These are phyloP conservation scores for Echinosophora koreensis DNA, from an alignment of 306 rosid species.

Conservation along the genomic window DNA sequence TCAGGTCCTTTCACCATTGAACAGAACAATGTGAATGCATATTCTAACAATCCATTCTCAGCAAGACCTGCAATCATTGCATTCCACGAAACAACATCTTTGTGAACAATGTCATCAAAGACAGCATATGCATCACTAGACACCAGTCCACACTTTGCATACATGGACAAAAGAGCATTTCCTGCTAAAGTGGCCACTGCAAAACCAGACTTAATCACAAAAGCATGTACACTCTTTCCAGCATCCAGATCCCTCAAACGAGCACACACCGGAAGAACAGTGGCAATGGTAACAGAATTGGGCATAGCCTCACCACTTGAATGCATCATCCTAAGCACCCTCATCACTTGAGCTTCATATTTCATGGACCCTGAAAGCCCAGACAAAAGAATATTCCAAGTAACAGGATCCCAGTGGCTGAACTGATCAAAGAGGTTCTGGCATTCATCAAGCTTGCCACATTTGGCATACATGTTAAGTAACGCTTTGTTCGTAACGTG, in stretches of 20 bases:
- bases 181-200: slow-evolving; percentile 69
- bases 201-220: slow-evolving; percentile 76
- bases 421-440: slow-evolving; percentile 67
- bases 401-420: slow-evolving; percentile 65
- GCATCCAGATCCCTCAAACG: slow-evolving; percentile 55
- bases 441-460: slow-evolving; percentile 70
- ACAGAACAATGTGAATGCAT: slow-evolving; percentile 64
- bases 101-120: slow-evolving; percentile 62
- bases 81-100: slow-evolving; percentile 92
- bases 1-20: slow-evolving; percentile 68
- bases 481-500: slow-evolving; percentile 71
- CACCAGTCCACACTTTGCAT: slow-evolving; percentile 77
- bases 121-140: slow-evolving; percentile 64
- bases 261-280: slow-evolving; percentile 77
- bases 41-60: slow-evolving; percentile 61
- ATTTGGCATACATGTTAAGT: slow-evolving; percentile 90
- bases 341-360: slow-evolving; percentile 60
- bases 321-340: slow-evolving; percentile 68
- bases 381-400: slow-evolving; percentile 85
- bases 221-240: slow-evolving; percentile 73
- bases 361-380: slow-evolving; percentile 66
- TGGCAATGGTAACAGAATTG: slow-evolving; percentile 75
- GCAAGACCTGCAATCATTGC: slow-evolving; percentile 83
- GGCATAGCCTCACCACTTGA: slow-evolving; percentile 63
- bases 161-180: slow-evolving; percentile 81